Evolutionary conservation across 2,329 filamentous ascomycete genomes (phyloP), one percentile per base, ranked within the genome.

Genomic region (Fusarium tjaetaba): DNA sequence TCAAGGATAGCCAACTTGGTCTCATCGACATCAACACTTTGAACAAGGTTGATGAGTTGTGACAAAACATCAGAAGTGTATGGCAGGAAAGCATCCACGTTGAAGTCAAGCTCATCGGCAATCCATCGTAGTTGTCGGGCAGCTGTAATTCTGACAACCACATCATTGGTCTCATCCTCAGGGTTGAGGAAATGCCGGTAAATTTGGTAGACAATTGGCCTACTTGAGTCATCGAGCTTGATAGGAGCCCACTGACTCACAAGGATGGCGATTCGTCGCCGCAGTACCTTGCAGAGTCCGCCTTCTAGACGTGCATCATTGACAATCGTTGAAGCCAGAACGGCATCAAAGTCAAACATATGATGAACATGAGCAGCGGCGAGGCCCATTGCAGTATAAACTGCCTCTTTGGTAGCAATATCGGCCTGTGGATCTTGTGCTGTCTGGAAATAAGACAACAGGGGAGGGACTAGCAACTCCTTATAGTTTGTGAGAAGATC

Each of bases 401-500:
- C 91, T 0, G 96, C 96, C 80, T 99, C 96, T 80, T 98, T 98
- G 68, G 93, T 90, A 22, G 96, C 87, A 18, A 98, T 88, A 72
- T 96, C 91, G 16, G 85, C 81, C 38, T 87, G 79, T 11, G 88
- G 87, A 84, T 90, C 89, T 68, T 94, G 91, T 61, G 95, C 93
- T 13, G 90, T 91, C 73, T 92, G 88, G 80, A 98, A 98, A 75
- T 98, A 97, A 55, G 89, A 87, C 49, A 98, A 85, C 34, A 99
- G 85, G 22, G 94, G 95, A 51, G 92, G 89, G 15, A 94, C 89
- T 43, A 98, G 88, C 34, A 97, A 86, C 52, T 92, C 86, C 83
- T 96, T 97, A 87, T 94, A 97, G 83, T 97, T 92, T 70, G 94
- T 93, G 68, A 97, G 90, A 24, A 99, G 89, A 77, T 98, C 95